phyloP scores from a whole-genome alignment of 2,329 filamentous ascomycete species.

The Epichloe uncinata region DNA sequence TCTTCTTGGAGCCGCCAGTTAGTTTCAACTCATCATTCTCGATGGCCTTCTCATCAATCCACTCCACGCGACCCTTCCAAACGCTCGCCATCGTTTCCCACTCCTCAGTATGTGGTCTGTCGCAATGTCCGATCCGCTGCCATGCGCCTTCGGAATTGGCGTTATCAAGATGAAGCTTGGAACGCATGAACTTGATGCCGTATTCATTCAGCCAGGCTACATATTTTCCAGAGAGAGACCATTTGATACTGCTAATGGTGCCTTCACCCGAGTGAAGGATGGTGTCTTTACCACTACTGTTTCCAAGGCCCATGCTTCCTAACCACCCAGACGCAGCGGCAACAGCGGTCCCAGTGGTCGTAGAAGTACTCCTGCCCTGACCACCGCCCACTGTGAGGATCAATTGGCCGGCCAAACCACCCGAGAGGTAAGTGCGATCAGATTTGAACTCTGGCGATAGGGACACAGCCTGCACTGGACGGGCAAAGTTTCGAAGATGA shows the following conservation, averaged over 20 bases:
- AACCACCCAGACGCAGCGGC: slow-evolving; percentile 84
- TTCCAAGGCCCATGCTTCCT: slow-evolving; percentile 69
- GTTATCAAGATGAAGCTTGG: slow-evolving; percentile 66
- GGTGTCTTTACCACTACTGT: slow-evolving; percentile 69
- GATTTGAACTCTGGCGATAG: slow-evolving; percentile 91
- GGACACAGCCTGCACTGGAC: slow-evolving; percentile 82
- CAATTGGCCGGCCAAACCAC: slow-evolving; percentile 75
- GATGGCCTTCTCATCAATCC: slow-evolving; percentile 78
- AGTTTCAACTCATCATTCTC: slow-evolving; percentile 47
- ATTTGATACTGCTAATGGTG: slow-evolving; percentile 80
- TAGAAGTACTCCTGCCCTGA: slow-evolving; percentile 71
- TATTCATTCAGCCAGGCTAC: slow-evolving; percentile 94
- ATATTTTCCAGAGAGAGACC: slow-evolving; percentile 85
- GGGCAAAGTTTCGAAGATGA: slow-evolving; percentile 79
- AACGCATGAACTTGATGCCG: slow-evolving; percentile 95
- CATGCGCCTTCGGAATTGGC: slow-evolving; percentile 72
- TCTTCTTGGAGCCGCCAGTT: background rate
- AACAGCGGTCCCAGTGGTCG: slow-evolving; percentile 69
- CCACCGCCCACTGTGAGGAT: slow-evolving; percentile 76
- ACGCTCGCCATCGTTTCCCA: slow-evolving; percentile 97
- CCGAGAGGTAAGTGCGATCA: slow-evolving; percentile 80
- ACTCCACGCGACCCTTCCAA: slow-evolving; percentile 85
- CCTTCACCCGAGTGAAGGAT: slow-evolving; percentile 88
- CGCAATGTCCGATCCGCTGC: slow-evolving; percentile 88
- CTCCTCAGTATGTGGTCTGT: slow-evolving; percentile 69